phyloP scores from a whole-genome alignment of 768 basidiomycete genomes.

The Candolleomyces efflorescens region DNA sequence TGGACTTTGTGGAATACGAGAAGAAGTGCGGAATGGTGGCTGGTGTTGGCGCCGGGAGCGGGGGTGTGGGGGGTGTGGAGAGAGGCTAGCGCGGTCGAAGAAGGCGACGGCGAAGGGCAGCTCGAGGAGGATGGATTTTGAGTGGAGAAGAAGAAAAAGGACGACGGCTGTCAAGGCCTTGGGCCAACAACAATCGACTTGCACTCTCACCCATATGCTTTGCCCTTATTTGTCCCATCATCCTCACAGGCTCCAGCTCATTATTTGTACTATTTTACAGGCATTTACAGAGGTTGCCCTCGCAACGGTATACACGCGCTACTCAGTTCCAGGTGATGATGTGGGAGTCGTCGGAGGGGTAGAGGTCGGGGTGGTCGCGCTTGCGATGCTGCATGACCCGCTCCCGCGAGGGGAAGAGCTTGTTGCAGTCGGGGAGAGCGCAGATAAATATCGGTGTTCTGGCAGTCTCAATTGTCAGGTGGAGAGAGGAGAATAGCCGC shows the following conservation, averaged over 20 bases:
- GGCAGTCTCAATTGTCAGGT: neutral
- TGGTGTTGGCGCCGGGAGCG: neutral
- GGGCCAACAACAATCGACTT: neutral
- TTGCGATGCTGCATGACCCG: constrained; percentile 67
- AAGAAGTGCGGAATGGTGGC: constrained; percentile 8
- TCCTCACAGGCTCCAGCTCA: neutral
- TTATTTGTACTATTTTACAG: neutral
- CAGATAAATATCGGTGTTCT: constrained; percentile 86
- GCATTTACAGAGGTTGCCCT: neutral
- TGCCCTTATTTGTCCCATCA: constrained; percentile 5
- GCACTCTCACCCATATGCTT: neutral
- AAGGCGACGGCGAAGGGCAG: neutral
- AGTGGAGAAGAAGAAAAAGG: constrained; percentile 1
- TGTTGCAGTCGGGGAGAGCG: constrained; percentile 56
- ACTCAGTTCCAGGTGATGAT: constrained; percentile 1
- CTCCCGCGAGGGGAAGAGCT: constrained; percentile 68
- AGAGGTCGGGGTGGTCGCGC: constrained; percentile 55
- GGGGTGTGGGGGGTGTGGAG: no score
- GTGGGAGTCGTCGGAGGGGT: neutral
- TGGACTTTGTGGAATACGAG: neutral
- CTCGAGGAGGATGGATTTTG: constrained; percentile 2
- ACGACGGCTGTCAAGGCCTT: neutral
- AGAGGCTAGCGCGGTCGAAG: neutral
- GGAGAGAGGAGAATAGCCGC: neutral
- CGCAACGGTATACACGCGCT: constrained; percentile 2